A percentile compares a stretch with the other conserved stretches of the same genome.
phyloP scores from a whole-genome alignment of 495 filamentous ascomycete genomes.

The Aspergillus sclerotioniger region DNA sequence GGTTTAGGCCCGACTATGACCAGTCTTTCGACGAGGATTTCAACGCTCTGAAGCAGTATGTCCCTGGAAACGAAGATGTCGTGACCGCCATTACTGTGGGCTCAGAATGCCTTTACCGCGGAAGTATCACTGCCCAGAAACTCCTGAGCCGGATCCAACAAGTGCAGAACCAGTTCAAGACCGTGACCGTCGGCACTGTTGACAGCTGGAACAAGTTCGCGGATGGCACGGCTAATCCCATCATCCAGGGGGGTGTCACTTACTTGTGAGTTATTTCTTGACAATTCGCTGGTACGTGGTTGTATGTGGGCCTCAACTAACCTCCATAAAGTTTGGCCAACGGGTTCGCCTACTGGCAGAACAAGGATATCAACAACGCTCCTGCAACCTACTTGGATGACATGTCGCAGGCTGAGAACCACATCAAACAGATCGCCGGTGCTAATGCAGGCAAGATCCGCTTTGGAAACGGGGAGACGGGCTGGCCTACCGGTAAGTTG shows the following conservation, averaged over 20 bases:
- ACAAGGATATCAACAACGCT: constrained; percentile 58
- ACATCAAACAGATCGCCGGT: constrained; percentile 62
- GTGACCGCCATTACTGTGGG: constrained; percentile 78
- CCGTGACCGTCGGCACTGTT: constrained; percentile 68
- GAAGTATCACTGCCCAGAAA: constrained; percentile 61
- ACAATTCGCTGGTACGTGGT: not conserved
- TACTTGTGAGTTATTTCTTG: constrained; percentile 52
- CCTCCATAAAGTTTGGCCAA: constrained; percentile 56
- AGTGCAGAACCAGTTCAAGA: constrained; percentile 52
- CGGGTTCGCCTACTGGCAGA: constrained; percentile 87
- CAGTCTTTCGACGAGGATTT: constrained; percentile 63
- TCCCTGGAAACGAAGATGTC: constrained; percentile 53
- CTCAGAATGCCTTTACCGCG: constrained; percentile 74
- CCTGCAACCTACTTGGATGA: constrained; percentile 72
- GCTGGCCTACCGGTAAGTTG: constrained; percentile 58
- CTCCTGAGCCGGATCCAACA: constrained; percentile 63
- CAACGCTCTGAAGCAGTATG: constrained; percentile 52
- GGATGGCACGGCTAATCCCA: constrained; percentile 68
- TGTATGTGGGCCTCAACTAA: not conserved
- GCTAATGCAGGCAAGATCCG: constrained; percentile 51
- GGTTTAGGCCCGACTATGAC: constrained; percentile 63
- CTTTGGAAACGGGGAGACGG: constrained; percentile 77
- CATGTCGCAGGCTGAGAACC: constrained; percentile 66
- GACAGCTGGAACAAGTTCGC: constrained; percentile 82
- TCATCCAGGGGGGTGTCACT: constrained; percentile 59